These are phyloP conservation scores for Parsonsia alboflavescens DNA, from an alignment of 257 asterid species.

Conservation along the genomic window DNA sequence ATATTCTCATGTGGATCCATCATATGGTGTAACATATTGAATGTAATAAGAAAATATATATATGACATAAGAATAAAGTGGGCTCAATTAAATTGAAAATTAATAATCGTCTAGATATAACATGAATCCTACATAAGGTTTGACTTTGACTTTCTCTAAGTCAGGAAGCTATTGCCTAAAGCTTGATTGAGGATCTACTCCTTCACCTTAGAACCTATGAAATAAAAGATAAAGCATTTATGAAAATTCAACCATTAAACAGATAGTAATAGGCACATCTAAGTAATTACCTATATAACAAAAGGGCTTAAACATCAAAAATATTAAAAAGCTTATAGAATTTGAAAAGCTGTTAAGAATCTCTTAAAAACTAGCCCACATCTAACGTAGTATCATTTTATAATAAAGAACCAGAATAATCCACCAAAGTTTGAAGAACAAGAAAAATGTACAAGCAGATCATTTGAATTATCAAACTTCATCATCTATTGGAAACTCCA, in stretches of 20 bases:
- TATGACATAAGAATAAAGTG: too few species aligned
- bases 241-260: not conserved
- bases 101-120: too few species aligned
- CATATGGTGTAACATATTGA: too few species aligned
- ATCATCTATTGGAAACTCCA: not conserved
- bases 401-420: not conserved
- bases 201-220: not conserved
- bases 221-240: not conserved
- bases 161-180: not conserved
- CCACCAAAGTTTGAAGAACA: not conserved
- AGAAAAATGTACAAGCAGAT: not conserved
- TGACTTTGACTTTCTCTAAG: too few species aligned
- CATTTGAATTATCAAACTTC: not conserved
- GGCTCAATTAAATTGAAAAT: too few species aligned
- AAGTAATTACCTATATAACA: not conserved
- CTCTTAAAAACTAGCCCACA: not conserved
- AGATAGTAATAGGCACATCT: not conserved
- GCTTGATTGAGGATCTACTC: not conserved
- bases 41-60: too few species aligned
- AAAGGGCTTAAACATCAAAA: not conserved
- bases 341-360: not conserved
- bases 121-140: too few species aligned
- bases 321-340: not conserved
- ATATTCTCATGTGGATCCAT: too few species aligned
- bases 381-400: not conserved